A percentile compares a stretch with the other conserved stretches of the same genome.
These are phyloP conservation scores for Noccaea caerulescens DNA, from an alignment of 345 rosid genomes.

Conservation along the genomic window DNA sequence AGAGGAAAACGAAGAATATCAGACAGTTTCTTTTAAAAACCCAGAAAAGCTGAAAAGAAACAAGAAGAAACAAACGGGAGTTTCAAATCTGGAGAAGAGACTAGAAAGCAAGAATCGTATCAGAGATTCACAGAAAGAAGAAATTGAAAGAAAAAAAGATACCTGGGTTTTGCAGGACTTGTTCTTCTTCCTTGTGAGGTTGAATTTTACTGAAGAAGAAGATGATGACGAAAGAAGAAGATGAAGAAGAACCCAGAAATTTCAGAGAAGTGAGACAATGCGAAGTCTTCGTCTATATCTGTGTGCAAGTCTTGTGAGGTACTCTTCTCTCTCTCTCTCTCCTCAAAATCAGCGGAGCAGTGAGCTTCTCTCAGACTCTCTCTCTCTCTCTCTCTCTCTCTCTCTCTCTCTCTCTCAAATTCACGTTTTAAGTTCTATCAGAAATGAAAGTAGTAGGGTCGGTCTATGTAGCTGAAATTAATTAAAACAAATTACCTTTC, in stretches of 20 bases:
- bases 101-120: not conserved
- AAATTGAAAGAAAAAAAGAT: not conserved
- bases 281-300: conserved; percentile 24
- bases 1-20: conserved; percentile 13
- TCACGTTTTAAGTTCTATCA: conserved; percentile 45
- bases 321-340: conserved; percentile 45
- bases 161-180: conserved; percentile 38
- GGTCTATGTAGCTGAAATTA: conserved; percentile 13
- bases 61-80: not conserved
- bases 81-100: conserved; percentile 17
- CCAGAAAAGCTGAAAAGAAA: conserved; percentile 1
- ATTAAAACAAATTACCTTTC: conserved; percentile 24
- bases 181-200: conserved; percentile 14
- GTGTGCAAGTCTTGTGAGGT: conserved; percentile 47
- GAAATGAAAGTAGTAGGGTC: conserved; percentile 31
- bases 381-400: conserved; percentile 34
- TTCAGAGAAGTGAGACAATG: conserved; percentile 26
- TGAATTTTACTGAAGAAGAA: not conserved
- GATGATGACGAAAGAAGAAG: conserved; percentile 20
- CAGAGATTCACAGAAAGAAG: conserved; percentile 2
- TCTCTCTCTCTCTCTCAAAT: conserved; percentile 36
- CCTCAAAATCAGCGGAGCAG: conserved; percentile 49
- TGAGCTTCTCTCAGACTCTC: conserved; percentile 36
- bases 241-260: conserved; percentile 25
- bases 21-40: conserved; percentile 14